Conservation (phyloP, 108 stramenopile species). For the Fistulifera solaris region DNA sequence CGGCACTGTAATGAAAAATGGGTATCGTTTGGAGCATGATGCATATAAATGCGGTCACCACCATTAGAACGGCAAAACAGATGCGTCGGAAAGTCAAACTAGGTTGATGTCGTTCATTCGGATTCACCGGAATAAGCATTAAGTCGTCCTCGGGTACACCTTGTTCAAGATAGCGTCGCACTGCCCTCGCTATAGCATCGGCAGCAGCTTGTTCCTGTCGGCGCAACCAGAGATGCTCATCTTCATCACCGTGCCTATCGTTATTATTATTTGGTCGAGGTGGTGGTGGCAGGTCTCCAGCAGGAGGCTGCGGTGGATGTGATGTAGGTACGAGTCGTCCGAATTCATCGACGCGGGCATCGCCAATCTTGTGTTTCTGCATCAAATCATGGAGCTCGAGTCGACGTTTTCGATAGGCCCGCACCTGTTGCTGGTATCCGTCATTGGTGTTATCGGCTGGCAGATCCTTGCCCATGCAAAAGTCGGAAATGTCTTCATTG, state of each 20-base stretch:
- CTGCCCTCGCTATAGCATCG: constrained; percentile 7
- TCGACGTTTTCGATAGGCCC: constrained; percentile 15
- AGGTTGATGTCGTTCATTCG: constrained; percentile 5
- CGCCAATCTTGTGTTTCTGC: constrained; percentile 6
- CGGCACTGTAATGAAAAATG: background rate
- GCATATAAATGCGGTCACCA: constrained; percentile 26
- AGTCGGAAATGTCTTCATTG: constrained; percentile 20
- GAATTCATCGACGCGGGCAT: constrained; percentile 26
- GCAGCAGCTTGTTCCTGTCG: constrained; percentile 14
- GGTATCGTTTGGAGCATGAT: constrained; percentile 31
- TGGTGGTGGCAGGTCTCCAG: constrained; percentile 16
- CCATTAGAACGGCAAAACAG: constrained; percentile 29
- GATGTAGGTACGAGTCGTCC: constrained; percentile 17
- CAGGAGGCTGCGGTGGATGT: constrained; percentile 15
- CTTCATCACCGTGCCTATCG: constrained; percentile 4
- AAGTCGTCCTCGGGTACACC: constrained; percentile 23
- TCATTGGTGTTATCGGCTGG: background rate
- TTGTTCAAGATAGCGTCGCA: constrained; percentile 2
- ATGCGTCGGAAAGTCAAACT: constrained; percentile 33
- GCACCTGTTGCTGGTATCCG: constrained; percentile 2
- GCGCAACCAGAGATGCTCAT: constrained; percentile 10
- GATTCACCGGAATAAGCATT: constrained; percentile 11
- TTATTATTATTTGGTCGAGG: background rate
- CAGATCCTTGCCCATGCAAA: constrained; percentile 8
- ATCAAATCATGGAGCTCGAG: constrained; percentile 21